Base-by-base conservation (phyloP, 768 basidiomycete species). In the Pleurotus platypus region DNA sequence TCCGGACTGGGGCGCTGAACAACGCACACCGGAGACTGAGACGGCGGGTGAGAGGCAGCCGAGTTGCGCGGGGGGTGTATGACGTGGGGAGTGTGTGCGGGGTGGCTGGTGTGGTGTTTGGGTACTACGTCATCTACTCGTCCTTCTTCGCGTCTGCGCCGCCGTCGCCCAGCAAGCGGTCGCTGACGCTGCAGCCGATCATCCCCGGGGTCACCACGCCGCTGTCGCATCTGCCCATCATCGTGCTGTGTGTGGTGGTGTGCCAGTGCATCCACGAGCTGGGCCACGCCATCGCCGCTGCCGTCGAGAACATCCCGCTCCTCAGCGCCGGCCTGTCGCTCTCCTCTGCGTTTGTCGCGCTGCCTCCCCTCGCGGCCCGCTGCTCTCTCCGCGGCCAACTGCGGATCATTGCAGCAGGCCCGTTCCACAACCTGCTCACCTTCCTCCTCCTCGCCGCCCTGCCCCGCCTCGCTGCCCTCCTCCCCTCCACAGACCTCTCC, bases 201-300 rank as follows among this genome's bases (percentile, higher is more conserved):
- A 85, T 95, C 38, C 92, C 93, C 18, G 92, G 92, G 1, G 60
- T 92, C 6, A 95, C 90, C 2, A 82, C 90, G 1, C 92, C 92
- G 1, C 63, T 91, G n/a, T 70, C 72, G 22, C 85, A 94, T 64
- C 64, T 90, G 1, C 88, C 88, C 4, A 61, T 85, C 13, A 81
- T 94, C 48, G 61, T 93, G 5, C 27, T 81, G 5, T 79, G 86
- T 0, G 75, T 94, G 13, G 75, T 85, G 46, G 20, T 82, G 7
- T 79, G 80, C 55, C 92, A 93, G 68, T 62, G 85, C n/a, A 66
- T 89, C 16, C 92, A 94, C 61, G 92, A 95, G 71, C 68, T 81
- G 0, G 92, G 92, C 5, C 92, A 95, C 68, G n/a, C n/a, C n/a
- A n/a, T n/a, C n/a, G n/a, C n/a, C n/a, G n/a, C n/a, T n/a, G n/a